Conservation (phyloP, 2,329 filamentous ascomycete genomes). For the Colletotrichum lupini region DNA sequence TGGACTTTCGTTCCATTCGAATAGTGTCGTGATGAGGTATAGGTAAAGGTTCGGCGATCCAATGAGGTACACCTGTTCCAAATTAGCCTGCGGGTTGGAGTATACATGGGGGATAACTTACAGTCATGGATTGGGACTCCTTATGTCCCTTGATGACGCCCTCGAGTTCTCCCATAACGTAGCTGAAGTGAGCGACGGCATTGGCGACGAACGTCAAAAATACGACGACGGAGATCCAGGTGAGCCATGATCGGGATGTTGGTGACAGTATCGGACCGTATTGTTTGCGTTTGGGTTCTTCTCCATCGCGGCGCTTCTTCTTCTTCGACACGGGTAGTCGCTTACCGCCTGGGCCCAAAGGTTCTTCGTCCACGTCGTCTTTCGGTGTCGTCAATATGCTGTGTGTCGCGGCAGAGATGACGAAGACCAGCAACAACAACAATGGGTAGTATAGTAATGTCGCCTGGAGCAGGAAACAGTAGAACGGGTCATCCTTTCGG, state of each 20-base stretch:
- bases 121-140: slow-evolving; percentile 32
- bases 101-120: slow-evolving; percentile 3
- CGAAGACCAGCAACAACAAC: slow-evolving; percentile 63
- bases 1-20: slow-evolving; percentile 86
- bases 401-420: slow-evolving; percentile 61
- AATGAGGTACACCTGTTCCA: slow-evolving; percentile 80
- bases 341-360: slow-evolving; percentile 87
- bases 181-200: slow-evolving; percentile 62
- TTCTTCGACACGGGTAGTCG: slow-evolving; percentile 79
- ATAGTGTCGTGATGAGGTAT: slow-evolving; percentile 85
- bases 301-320: slow-evolving; percentile 52
- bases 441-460: slow-evolving; percentile 64
- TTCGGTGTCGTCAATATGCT: slow-evolving; percentile 63
- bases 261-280: slow-evolving; percentile 56
- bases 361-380: slow-evolving; percentile 56
- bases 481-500: slow-evolving; percentile 20
- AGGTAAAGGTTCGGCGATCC: slow-evolving; percentile 89
- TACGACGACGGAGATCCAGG: slow-evolving; percentile 77
- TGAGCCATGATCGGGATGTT: slow-evolving; percentile 78
- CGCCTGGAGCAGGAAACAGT: slow-evolving; percentile 51
- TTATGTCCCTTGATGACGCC: slow-evolving; percentile 12
- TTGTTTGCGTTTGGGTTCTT: slow-evolving; percentile 44
- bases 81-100: slow-evolving; percentile 28
- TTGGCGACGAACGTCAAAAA: slow-evolving; percentile 82
- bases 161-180: slow-evolving; percentile 30